These are phyloP conservation scores for Kazachstania africana DNA, from an alignment of 805 yeast species.

Conservation along the genomic window DNA sequence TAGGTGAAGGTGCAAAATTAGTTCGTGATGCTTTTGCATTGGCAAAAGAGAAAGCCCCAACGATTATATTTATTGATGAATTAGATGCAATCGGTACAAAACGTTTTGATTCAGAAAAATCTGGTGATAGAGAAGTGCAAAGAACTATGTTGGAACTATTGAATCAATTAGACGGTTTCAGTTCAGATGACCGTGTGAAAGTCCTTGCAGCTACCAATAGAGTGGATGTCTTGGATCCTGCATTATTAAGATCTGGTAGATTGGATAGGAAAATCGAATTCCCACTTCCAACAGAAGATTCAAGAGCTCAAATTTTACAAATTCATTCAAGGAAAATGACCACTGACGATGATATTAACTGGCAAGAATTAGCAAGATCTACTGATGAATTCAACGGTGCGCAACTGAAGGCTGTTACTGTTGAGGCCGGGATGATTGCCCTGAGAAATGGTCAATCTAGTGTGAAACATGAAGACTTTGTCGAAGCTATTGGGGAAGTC, in stretches of 20 bases:
- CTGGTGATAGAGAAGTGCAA: constrained; percentile 97
- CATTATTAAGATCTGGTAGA: constrained; percentile 92
- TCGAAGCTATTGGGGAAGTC: constrained; percentile 95
- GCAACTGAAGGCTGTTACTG: constrained; percentile 95
- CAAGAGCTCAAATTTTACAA: constrained; percentile 91
- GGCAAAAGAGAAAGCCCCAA: constrained; percentile 97
- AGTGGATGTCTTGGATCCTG: constrained; percentile 98
- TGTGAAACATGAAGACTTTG: constrained; percentile 94
- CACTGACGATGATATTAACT: constrained; percentile 80
- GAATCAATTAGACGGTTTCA: constrained; percentile 96
- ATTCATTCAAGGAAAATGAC: constrained; percentile 97
- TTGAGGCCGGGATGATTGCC: constrained; percentile 99
- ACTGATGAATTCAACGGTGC: constrained; percentile 99
- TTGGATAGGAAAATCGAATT: constrained; percentile 96
- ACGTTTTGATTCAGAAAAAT: constrained; percentile 92
- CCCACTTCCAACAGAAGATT: constrained; percentile 95
- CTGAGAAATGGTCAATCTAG: constrained; percentile 84
- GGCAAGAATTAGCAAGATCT: constrained; percentile 96
- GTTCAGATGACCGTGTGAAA: constrained; percentile 92
- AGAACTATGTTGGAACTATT: constrained; percentile 97
- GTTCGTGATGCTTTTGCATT: constrained; percentile 95
- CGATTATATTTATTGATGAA: constrained; percentile 95
- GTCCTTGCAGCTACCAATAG: constrained; percentile 97
- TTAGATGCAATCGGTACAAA: constrained; percentile 98
- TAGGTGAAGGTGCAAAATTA: constrained; percentile 97